A percentile compares a stretch with the other conserved stretches of the same genome.
Conservation (phyloP, 305 asterid genomes). For the Solanum hybrid region DNA sequence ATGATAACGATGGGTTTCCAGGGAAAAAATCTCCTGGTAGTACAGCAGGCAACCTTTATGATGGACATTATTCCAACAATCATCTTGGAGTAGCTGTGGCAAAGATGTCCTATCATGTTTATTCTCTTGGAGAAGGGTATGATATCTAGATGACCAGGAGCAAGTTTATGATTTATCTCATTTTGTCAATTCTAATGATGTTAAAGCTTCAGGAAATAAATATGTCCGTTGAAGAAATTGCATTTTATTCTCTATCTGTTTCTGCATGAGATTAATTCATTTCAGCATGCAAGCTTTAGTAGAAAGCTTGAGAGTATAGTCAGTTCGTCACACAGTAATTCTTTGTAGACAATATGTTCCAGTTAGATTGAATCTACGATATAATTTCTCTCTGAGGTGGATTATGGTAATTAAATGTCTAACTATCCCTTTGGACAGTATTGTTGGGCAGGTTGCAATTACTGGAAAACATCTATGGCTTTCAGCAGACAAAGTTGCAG, state of each 20-base stretch:
- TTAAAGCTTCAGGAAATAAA: neutral
- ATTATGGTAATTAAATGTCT: neutral
- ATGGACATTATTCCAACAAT: slow-evolving; percentile 49
- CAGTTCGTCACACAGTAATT: neutral
- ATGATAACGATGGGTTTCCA: slow-evolving; percentile 31
- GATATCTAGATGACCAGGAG: slow-evolving; percentile 11
- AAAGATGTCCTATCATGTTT: slow-evolving; percentile 79
- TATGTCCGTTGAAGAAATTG: neutral
- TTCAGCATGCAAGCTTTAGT: neutral
- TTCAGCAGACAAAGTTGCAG: slow-evolving; percentile 41
- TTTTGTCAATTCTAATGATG: neutral
- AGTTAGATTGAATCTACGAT: neutral
- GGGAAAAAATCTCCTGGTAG: slow-evolving; percentile 30
- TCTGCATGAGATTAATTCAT: neutral
- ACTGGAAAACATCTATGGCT: slow-evolving; percentile 91
- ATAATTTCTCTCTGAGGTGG: neutral
- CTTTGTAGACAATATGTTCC: neutral
- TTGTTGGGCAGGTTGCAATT: slow-evolving; percentile 84
- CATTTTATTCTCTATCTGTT: neutral
- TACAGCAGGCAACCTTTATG: slow-evolving; percentile 32
- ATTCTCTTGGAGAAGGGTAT: slow-evolving; percentile 96
- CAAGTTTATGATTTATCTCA: neutral
- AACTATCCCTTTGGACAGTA: slow-evolving; percentile 31
- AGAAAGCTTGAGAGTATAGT: neutral
- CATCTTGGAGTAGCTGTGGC: slow-evolving; percentile 81